phyloP scores from a whole-genome alignment of 2,329 filamentous ascomycete species.

The Clathrospora elynae region DNA sequence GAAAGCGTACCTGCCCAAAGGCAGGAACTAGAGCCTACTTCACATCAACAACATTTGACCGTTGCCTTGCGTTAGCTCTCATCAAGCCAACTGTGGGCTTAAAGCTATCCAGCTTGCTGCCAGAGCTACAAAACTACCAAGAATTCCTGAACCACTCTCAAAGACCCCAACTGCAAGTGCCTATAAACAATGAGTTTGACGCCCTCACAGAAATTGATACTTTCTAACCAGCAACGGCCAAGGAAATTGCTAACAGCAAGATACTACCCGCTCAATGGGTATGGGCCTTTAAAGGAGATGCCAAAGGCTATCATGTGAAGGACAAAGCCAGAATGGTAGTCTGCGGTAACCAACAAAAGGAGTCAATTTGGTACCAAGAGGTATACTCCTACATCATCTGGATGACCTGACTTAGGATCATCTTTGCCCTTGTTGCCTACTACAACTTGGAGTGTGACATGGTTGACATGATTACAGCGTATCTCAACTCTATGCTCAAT shows the following conservation, averaged over 20 bases:
- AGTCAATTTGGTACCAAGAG: not conserved
- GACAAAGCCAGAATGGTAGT: not conserved
- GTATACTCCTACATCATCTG: constrained; percentile 1
- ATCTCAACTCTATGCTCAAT: not conserved
- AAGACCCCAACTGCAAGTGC: not conserved
- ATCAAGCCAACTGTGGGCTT: not conserved
- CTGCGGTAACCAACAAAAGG: not conserved
- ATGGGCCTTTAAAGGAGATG: not conserved
- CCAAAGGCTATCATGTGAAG: not conserved
- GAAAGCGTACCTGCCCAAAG: not conserved
- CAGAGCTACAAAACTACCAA: not conserved
- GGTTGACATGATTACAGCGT: not conserved
- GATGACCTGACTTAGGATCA: not conserved
- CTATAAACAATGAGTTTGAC: not conserved
- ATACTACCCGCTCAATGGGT: not conserved
- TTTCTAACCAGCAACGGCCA: not conserved
- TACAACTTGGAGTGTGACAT: not conserved
- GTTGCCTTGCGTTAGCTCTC: not conserved
- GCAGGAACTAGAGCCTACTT: not conserved
- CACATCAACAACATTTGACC: not conserved
- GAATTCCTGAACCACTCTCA: not conserved
- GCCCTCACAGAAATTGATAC: not conserved
- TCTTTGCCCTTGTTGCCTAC: constrained; percentile 1
- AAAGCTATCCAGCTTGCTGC: not conserved
- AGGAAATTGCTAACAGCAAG: not conserved